phyloP scores from a whole-genome alignment of 2,329 filamentous ascomycete species.

The Pseudogymnoascus sp. region DNA sequence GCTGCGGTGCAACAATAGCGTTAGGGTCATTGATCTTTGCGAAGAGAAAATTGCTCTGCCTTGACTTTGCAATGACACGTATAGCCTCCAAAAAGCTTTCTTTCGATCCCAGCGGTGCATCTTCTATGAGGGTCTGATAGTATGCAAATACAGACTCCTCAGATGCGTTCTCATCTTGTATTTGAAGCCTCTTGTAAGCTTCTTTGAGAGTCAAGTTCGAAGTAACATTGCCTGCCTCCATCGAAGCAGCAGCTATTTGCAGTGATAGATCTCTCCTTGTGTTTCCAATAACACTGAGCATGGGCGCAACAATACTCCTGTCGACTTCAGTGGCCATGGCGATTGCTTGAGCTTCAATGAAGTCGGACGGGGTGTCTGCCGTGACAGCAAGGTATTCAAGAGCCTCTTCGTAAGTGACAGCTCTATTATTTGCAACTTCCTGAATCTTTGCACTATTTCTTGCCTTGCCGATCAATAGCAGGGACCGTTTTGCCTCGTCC shows the following conservation, averaged over 20 bases:
- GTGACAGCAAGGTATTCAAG: slow-evolving; percentile 49
- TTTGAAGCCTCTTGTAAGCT: slow-evolving; percentile 28
- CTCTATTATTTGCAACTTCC: slow-evolving; percentile 47
- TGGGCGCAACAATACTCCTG: slow-evolving; percentile 24
- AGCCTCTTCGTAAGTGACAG: slow-evolving; percentile 57
- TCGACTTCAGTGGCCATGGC: slow-evolving; percentile 26
- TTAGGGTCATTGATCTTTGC: slow-evolving; percentile 29
- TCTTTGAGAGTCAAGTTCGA: slow-evolving; percentile 23
- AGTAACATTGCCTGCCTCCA: slow-evolving; percentile 23
- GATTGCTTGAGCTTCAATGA: slow-evolving; percentile 27
- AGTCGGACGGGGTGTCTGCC: slow-evolving; percentile 25
- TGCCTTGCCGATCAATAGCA: slow-evolving; percentile 53
- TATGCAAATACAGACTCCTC: slow-evolving; percentile 28
- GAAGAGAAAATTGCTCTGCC: slow-evolving; percentile 26
- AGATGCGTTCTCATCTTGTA: slow-evolving; percentile 19
- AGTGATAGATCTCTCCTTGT: slow-evolving; percentile 19
- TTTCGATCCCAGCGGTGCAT: slow-evolving; percentile 24
- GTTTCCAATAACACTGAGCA: slow-evolving; percentile 24
- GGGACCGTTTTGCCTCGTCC: slow-evolving; percentile 46
- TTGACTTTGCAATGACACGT: slow-evolving; percentile 26
- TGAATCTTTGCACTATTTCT: slow-evolving; percentile 51
- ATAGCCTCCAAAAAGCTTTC: slow-evolving; percentile 28
- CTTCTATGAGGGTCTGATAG: slow-evolving; percentile 23
- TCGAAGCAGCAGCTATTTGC: slow-evolving; percentile 21
- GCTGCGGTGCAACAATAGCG: slow-evolving; percentile 23